Evolutionary conservation across 768 basidiomycete genomes (phyloP), one percentile per base, ranked within the genome.

Genomic region (Russula olivacea): DNA sequence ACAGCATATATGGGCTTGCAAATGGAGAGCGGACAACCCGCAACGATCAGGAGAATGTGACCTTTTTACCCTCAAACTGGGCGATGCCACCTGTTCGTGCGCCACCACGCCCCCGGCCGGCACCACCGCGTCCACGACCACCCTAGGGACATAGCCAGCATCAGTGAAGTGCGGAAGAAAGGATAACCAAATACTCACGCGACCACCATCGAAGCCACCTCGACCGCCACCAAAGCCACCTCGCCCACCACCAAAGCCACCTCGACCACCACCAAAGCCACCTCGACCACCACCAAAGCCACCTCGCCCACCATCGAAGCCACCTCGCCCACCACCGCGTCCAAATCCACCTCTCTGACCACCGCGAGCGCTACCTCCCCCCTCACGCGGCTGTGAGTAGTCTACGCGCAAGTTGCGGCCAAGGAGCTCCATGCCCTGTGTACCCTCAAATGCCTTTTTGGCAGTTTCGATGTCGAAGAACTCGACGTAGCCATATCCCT

Each of bases 401-500:
- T 68, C 67, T 50, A 98, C 74, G 58, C 96, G 82, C 65, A 96
- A 78, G 32, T 76, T 69, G 56, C 97, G 84, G 6, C 96, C 96
- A 36, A 86, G 89, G 55, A 97, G 80, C 63, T 94, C 91, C 61
- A 78, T 74, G 36, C 91, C 90, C 45, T 81, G 80, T 30, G 83
- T 79, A 4, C 81, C 83, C 69, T 81, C 84, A 64, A 85, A 83
- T 3, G 96, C 96, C 72, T 86, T 87, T 76, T 86, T 87, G 12
- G 97, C 91, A 58, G 81, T 77, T 30, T 86, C 89, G 43, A 92
- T 70, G 68, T 88, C 86, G 68, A 87, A 83, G 75, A 95, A 97
- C 75, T 98, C 93, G 71, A 99, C 90, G 75, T 98, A 98, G 23
- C 87, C 97, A 75, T 96, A 98, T 70, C 97, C 97, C 75, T 98